These are phyloP conservation scores for Dendrobium huoshanense DNA, from an alignment of 106 monocot genomes.

Conservation along the genomic window DNA sequence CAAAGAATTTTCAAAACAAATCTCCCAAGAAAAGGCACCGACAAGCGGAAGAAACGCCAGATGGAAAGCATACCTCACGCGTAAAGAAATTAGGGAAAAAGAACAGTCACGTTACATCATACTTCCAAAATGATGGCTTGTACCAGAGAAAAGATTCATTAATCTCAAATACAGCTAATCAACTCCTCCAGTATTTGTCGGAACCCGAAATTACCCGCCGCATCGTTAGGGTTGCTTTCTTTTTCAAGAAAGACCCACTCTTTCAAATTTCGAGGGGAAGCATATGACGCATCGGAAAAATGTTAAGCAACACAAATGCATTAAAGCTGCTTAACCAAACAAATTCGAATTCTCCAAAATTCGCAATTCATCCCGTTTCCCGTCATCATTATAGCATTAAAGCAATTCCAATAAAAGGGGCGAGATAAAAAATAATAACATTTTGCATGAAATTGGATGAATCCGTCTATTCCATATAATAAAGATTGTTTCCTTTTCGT, in stretches of 20 bases:
- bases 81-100: not conserved
- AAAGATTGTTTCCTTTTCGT: no score
- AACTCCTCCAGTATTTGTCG: not conserved
- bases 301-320: not conserved
- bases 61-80: not conserved
- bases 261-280: not conserved
- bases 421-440: not conserved
- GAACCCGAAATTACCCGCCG: no score
- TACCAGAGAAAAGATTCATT: not conserved
- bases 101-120: not conserved
- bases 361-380: not conserved
- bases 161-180: not conserved
- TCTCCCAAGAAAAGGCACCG: not conserved
- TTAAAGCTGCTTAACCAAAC: not conserved
- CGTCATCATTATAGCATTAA: not conserved
- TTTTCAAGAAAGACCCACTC: not conserved
- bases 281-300: not conserved
- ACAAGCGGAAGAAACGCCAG: not conserved
- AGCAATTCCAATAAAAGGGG: not conserved
- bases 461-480: no score
- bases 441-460: no score
- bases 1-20: not conserved
- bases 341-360: not conserved
- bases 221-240: not conserved
- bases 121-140: not conserved